Base-by-base conservation (phyloP, 139 green algal species). In the Auxenochlorella pyrenoidosa region DNA sequence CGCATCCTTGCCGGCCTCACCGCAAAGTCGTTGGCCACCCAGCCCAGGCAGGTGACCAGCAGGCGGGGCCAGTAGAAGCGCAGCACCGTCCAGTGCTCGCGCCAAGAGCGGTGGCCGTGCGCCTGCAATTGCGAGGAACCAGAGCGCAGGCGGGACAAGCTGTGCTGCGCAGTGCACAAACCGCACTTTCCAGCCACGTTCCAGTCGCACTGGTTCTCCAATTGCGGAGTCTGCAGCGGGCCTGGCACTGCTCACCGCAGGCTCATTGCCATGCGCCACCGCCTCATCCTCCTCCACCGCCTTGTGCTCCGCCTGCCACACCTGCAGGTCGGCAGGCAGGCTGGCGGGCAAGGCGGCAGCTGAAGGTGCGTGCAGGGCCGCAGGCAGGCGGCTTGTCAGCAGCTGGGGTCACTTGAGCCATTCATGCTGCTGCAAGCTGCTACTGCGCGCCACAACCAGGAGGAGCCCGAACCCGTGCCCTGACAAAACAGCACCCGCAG, bases 21-120 rank as follows among this genome's bases (percentile, higher is more conserved):
- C 66, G 91, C 89, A 77, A 95, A 94, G 76, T 95, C 89, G 65
- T 76, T 88, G 19, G 88, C 87, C 41, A 94, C 66, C 92, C 92
- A 95, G 72, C 44, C 84, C 26, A 88, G 68, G 58, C 66, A 85
- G 28, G 90, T 93, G 28, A 54, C 73, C 4, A 91, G 13, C 34
- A 93, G 79, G 15, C 90, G 72, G 28, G 79, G 88, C 80, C 85
- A 89, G 85, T 91, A 93, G 54, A 72, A 44, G 15, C 51, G 70
- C 40, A 91, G 71, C 43, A 59, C 40, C 0, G 30, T 44, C 41
- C 34, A 71, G 80, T 91, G 70, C 66, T 87, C 68, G 30, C 63
- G 79, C 59, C 32, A 72, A 0, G 58, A 89, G 43, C 78, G 71
- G 44, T 77, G 86, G 36, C 85, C 65, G 8, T 40, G 5, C 66